A percentile compares a stretch with the other conserved stretches of the same genome.
Evolutionary conservation across 2,329 filamentous ascomycete species (phyloP).

Genomic region (Talaromyces sp.): DNA sequence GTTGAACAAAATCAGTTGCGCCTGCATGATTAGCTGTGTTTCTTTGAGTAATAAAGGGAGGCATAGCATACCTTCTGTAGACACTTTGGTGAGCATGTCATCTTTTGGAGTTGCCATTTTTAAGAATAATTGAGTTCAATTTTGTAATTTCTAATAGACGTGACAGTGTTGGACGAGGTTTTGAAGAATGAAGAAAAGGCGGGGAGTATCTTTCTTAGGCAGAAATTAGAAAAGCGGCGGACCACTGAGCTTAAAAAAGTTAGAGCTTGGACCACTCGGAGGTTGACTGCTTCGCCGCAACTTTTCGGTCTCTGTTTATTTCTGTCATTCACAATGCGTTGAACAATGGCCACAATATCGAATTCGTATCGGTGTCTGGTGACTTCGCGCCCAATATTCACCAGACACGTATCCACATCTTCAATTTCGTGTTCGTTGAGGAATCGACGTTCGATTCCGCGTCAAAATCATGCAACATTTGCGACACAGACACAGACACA

Average conservation of each 20-base stretch:
- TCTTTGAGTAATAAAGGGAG: not conserved
- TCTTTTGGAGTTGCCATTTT: constrained; percentile 30
- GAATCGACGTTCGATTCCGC: constrained; percentile 18
- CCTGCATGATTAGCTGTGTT: constrained; percentile 45
- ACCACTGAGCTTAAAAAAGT: constrained; percentile 9
- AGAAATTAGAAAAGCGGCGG: not conserved
- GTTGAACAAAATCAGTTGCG: constrained; percentile 67
- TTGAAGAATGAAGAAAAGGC: not conserved
- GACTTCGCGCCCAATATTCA: constrained; percentile 20
- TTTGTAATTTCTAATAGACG: not conserved
- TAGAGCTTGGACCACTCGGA: constrained; percentile 35
- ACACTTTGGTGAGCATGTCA: constrained; percentile 40
- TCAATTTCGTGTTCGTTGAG: constrained; percentile 24
- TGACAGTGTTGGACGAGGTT: not conserved
- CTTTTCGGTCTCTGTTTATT: not conserved
- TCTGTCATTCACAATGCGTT: not conserved
- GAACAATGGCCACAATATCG: constrained; percentile 15
- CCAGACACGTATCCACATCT: constrained; percentile 26
- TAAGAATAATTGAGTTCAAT: not conserved
- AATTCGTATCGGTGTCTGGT: constrained; percentile 24
- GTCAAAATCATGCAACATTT: constrained; percentile 32
- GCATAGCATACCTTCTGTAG: constrained; percentile 37
- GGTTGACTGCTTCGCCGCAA: constrained; percentile 17
- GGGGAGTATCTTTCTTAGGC: not conserved
- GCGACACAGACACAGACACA: constrained; percentile 23